These are phyloP conservation scores for Schwanniomyces vanrijiae DNA, from an alignment of 805 yeast species.

Conservation along the genomic window DNA sequence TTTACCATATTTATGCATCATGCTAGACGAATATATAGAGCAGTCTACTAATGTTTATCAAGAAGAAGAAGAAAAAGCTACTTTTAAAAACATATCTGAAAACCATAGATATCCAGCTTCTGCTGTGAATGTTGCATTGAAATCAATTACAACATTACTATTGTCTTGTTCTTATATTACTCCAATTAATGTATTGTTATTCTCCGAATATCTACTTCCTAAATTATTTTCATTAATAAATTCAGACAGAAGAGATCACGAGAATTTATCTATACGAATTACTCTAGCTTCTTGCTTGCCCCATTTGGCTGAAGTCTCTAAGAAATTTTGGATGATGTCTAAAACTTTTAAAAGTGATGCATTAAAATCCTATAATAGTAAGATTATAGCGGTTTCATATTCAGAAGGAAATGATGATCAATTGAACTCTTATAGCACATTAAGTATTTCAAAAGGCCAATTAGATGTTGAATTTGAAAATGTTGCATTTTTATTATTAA, in stretches of 20 bases:
- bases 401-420: slow-evolving; percentile 24
- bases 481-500: slow-evolving; percentile 61
- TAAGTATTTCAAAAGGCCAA: slow-evolving; percentile 36
- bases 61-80: background rate
- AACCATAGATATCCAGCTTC: slow-evolving; percentile 37
- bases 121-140: slow-evolving; percentile 67
- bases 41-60: slow-evolving; percentile 6
- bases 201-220: slow-evolving; percentile 82
- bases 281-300: slow-evolving; percentile 76
- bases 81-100: background rate
- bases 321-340: slow-evolving; percentile 62
- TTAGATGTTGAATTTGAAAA: slow-evolving; percentile 61
- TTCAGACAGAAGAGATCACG: slow-evolving; percentile 12
- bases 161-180: slow-evolving; percentile 62
- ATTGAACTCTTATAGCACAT: slow-evolving; percentile 12
- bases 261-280: slow-evolving; percentile 43
- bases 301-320: slow-evolving; percentile 62
- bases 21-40: slow-evolving; percentile 59
- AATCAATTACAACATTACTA: slow-evolving; percentile 66
- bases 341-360: slow-evolving; percentile 40
- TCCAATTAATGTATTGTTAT: slow-evolving; percentile 72
- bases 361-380: slow-evolving; percentile 7
- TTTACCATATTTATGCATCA: slow-evolving; percentile 73
- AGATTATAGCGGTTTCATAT: slow-evolving; percentile 6
- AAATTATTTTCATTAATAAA: slow-evolving; percentile 40